Evolutionary conservation across 2,329 filamentous ascomycete genomes (phyloP), one percentile per base, ranked within the genome.

Genomic region (Neonectria faginata): DNA sequence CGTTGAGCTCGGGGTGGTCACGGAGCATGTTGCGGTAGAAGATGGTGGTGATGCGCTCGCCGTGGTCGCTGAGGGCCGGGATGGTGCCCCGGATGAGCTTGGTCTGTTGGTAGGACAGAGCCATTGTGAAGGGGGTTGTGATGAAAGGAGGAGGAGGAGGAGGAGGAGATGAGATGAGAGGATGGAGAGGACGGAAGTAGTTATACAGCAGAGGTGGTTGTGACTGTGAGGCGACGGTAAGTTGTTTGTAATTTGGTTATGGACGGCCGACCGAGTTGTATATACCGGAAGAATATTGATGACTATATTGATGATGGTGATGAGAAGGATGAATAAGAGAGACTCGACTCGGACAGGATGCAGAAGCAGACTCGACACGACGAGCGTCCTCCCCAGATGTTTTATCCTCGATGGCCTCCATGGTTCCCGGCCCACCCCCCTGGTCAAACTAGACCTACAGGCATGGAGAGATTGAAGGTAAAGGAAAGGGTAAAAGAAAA

Each of bases 11-110:
- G 0, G 91, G 91, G 65, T 92, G 83, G 42, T 88, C 87, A 11
- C 76, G 75, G 25, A 94, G 81, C 82, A 94, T 87, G 74, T 87
- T 89, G 66, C 83, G 82, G 82, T 94, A 94, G 81, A 94, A 93
- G 68, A 86, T 84, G n/a, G 83, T 84, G 6, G 91, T 90, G 76
- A 94, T 92, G 66, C 84, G 82, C 67, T 86, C 84, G 74, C 92
- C 92, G 74, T 93, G 88, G 66, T 89, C 83, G 22, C 85, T 84
- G 3, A 94, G 84, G 36, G 90, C 85, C 2, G 91, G 91, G 64
- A 92, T 87, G 6, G 91, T 93, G 56, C 88, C 84, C 77, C 89
- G 90, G 78, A 94, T 88, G 73, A 91, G 84, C 56, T 85, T 80
- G 62, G 86, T 83, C 79, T 94, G 90, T 53, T 83, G 78, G 68